Base-by-base conservation (phyloP, 148 eudicot species). In the Hydrangea macrophylla region DNA sequence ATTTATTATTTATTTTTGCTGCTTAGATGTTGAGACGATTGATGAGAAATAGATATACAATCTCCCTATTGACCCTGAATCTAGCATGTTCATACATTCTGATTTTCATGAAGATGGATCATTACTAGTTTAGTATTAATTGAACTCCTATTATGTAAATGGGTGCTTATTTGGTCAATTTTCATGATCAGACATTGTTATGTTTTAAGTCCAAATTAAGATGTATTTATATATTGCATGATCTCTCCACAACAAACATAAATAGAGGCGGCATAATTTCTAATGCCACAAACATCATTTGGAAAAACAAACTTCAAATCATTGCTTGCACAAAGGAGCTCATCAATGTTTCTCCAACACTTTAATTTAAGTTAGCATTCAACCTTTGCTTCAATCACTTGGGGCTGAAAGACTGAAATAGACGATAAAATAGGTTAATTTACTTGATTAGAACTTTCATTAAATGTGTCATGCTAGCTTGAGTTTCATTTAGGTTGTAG, bases 361-460 rank as follows among this genome's bases (percentile, higher is more conserved):
- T 45, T 20, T 35, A 37, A 59, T 58, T 26, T 53, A 40, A 25
- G 53, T 48, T 50, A 35, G 25, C 26, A 8, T 40, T 65, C 61
- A 51, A 23, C 53, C 39, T 7, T 72, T 68, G 68, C 76, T 67
- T 57, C 59, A 27, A 50, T 80, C 79, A 80, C 75, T 83, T 88
- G 77, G 92, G 87, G 81, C 73, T 80, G 83, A 92, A 92, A 60
- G 97, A 90, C 97, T 92, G 89, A 70, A 82, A 73, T 42, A 22
- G 13, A 71, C 55, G 37, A 61, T 7, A 22, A 44, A 71, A 5
- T 6, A 12, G 57, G 58, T 35, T 33, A 32, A 9, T 28, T 30
- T 35, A 58, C 7, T 33, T 24, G 56, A 58, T 62, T 44, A 55
- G n/a, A 63, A 50, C 58, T 53, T 24, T 17, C 11, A 23, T 9